Conservation (phyloP, 495 filamentous ascomycete species). For the Friedmanniomyces endolithicus region DNA sequence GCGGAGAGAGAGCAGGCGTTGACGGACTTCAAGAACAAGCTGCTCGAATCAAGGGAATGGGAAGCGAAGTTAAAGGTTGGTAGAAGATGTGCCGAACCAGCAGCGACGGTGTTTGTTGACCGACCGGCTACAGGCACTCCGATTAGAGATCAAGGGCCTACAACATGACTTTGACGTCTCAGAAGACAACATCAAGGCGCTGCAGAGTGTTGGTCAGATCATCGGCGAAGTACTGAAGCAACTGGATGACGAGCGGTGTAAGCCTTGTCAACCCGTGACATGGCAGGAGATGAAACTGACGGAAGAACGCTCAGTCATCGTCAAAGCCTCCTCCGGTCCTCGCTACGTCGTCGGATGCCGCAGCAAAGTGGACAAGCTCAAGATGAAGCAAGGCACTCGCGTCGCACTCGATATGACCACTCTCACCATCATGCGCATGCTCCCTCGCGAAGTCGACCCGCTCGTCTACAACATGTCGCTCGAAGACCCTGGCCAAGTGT, state of each 20-base stretch:
- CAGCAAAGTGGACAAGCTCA: conserved; percentile 91
- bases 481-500: conserved; percentile 94
- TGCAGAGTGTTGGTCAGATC: conserved; percentile 98
- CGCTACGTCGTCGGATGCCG: conserved; percentile 98
- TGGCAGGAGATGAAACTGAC: neutral
- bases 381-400: conserved; percentile 94
- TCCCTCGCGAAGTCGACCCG: conserved; percentile 95
- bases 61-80: conserved; percentile 76
- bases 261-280: too few relatives aligned
- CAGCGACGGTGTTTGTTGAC: neutral
- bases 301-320: conserved; percentile 40
- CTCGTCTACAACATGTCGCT: conserved; percentile 99
- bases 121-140: conserved; percentile 38
- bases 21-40: conserved; percentile 78
- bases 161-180: conserved; percentile 93
- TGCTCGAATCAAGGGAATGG: conserved; percentile 95
- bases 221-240: conserved; percentile 99
- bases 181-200: conserved; percentile 98
- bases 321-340: conserved; percentile 91
- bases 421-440: conserved; percentile 99
- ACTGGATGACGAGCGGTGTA: conserved; percentile 97
- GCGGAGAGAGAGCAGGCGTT: conserved; percentile 72
- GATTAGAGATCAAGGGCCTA: conserved; percentile 86
- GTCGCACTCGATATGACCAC: conserved; percentile 99
- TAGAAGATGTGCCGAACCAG: neutral